phyloP scores from a whole-genome alignment of 495 filamentous ascomycete species.

The Clohesyomyces aquaticus region DNA sequence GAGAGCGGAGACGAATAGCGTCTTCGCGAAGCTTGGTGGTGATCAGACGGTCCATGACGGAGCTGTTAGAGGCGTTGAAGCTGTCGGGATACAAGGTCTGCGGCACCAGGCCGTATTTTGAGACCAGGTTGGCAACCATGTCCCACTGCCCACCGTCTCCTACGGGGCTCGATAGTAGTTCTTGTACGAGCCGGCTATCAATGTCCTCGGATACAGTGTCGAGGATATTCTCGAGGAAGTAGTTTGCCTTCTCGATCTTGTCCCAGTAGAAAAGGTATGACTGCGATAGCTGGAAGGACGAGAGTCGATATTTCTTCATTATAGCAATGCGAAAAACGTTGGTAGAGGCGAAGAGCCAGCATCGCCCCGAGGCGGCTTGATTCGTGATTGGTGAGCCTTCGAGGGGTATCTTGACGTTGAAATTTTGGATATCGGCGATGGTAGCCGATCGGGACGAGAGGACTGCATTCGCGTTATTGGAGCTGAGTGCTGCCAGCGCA shows the following conservation, averaged over 20 bases:
- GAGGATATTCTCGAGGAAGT: conserved; percentile 79
- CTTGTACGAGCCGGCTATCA: conserved; percentile 70
- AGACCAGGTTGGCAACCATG: conserved; percentile 83
- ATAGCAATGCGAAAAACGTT: conserved; percentile 85
- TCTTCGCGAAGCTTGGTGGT: conserved; percentile 88
- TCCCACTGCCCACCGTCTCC: conserved; percentile 90
- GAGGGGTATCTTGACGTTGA: conserved; percentile 79
- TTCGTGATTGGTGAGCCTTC: conserved; percentile 86
- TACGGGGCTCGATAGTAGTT: conserved; percentile 66
- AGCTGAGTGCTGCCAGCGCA: conserved; percentile 68
- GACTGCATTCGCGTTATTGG: conserved; percentile 56
- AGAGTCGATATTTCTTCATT: conserved; percentile 76
- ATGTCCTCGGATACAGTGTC: conserved; percentile 70
- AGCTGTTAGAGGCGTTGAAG: conserved; percentile 71
- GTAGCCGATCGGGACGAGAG: conserved; percentile 55
- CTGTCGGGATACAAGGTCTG: conserved; percentile 79
- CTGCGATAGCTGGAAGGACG: conserved; percentile 82
- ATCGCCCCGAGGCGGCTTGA: conserved; percentile 76
- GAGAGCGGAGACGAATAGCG: conserved; percentile 64
- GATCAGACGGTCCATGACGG: conserved; percentile 71
- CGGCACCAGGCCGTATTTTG: conserved; percentile 84
- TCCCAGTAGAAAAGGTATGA: conserved; percentile 94
- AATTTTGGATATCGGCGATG: conserved; percentile 71
- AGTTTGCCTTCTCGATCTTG: conserved; percentile 91
- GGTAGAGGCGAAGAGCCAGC: conserved; percentile 86